Conservation (phyloP, 1,139 yeast species). For the Yamadazyma epiphylla region DNA sequence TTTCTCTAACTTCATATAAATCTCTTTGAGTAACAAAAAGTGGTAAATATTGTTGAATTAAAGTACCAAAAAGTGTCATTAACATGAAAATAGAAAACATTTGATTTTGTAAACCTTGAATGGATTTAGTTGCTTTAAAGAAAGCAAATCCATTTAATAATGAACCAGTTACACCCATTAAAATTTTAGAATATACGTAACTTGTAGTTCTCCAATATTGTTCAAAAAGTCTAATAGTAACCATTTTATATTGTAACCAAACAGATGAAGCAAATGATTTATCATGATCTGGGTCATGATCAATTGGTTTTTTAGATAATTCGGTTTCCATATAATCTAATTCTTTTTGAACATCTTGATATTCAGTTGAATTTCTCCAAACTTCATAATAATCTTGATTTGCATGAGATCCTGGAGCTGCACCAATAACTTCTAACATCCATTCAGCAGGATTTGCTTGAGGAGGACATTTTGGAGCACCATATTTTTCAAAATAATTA, state of each 20-base stretch:
- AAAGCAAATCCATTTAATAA: slow-evolving; percentile 46
- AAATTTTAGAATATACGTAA: slow-evolving; percentile 38
- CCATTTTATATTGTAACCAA: slow-evolving; percentile 22
- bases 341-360: slow-evolving; percentile 17
- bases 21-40: slow-evolving; percentile 30
- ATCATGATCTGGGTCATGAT: slow-evolving; percentile 18
- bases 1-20: slow-evolving; percentile 33
- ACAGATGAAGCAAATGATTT: slow-evolving; percentile 24
- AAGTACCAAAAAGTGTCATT: slow-evolving; percentile 39
- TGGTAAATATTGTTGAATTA: slow-evolving; percentile 51
- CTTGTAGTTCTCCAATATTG: slow-evolving; percentile 44
- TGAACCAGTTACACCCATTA: slow-evolving; percentile 36
- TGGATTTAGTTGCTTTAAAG: slow-evolving; percentile 24
- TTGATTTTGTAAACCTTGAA: slow-evolving; percentile 45
- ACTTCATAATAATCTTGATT: slow-evolving; percentile 30
- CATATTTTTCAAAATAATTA: slow-evolving; percentile 55
- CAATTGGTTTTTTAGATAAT: slow-evolving; percentile 23
- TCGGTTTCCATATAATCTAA: slow-evolving; percentile 25
- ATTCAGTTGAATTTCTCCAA: slow-evolving; percentile 30
- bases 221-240: slow-evolving; percentile 23
- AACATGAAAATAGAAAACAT: slow-evolving; percentile 57
- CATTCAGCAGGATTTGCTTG: slow-evolving; percentile 56
- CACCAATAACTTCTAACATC: slow-evolving; percentile 51
- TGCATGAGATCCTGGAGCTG: slow-evolving; percentile 35
- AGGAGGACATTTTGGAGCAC: slow-evolving; percentile 41